A percentile compares a stretch with the other conserved stretches of the same genome.
Conservation (phyloP, 2,329 filamentous ascomycete genomes). For the Verticillium zaregamsianum region DNA sequence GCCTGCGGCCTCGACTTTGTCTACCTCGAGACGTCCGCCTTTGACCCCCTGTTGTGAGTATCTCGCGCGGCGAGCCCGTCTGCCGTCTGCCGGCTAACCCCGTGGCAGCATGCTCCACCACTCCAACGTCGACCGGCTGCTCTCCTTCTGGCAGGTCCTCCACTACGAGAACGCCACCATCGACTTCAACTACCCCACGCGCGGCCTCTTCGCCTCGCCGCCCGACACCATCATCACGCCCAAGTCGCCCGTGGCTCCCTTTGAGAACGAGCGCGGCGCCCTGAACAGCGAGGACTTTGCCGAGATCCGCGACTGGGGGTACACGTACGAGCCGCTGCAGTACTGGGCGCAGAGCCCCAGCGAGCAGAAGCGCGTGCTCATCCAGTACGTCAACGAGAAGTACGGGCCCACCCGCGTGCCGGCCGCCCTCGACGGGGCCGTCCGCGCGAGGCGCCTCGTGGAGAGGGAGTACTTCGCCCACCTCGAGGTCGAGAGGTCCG, state of each 20-base stretch:
- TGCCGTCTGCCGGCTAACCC: constrained; percentile 3
- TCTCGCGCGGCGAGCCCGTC: background rate
- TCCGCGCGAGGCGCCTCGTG: background rate
- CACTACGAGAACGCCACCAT: constrained; percentile 32
- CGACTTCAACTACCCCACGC: constrained; percentile 26
- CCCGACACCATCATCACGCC: constrained; percentile 34
- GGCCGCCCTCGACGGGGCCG: background rate
- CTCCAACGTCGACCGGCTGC: constrained; percentile 60
- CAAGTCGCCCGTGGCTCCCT: constrained; percentile 45
- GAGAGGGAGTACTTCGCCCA: constrained; percentile 29
- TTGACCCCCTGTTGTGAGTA: constrained; percentile 43
- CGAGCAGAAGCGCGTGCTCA: constrained; percentile 56
- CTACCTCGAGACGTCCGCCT: constrained; percentile 34
- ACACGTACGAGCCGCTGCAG: constrained; percentile 35
- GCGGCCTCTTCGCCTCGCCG: constrained; percentile 36
- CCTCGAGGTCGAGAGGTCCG: constrained; percentile 29
- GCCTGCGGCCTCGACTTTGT: constrained; percentile 30
- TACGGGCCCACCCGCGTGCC: constrained; percentile 22
- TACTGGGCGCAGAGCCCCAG: constrained; percentile 51
- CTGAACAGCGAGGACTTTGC: constrained; percentile 35
- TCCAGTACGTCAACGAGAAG: constrained; percentile 52
- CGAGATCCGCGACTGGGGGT: constrained; percentile 30
- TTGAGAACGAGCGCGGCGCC: constrained; percentile 36
- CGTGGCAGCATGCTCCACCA: constrained; percentile 43
- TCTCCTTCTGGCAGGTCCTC: constrained; percentile 50